Conservation (phyloP, 257 asterid genomes). For the Forsythia viridissima region DNA sequence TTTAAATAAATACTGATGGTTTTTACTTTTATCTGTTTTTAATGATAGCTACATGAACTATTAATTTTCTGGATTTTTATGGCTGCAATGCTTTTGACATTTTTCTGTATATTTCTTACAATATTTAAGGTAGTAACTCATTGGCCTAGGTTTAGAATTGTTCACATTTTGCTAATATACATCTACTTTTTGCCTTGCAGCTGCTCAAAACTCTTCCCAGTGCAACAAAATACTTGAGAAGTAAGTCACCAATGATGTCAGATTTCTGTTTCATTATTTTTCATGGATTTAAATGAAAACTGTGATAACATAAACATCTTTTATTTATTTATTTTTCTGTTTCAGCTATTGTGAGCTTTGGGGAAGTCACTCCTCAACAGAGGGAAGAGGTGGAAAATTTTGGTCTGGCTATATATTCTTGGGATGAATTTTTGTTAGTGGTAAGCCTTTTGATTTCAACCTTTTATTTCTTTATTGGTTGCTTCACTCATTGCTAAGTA, state of each 20-base stretch:
- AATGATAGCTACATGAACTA: not conserved
- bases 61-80: constrained; percentile 13
- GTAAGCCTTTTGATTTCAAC: constrained; percentile 45
- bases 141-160: constrained; percentile 11
- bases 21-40: not conserved
- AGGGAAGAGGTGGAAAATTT: constrained; percentile 65
- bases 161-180: constrained; percentile 27
- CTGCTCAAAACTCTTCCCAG: constrained; percentile 76
- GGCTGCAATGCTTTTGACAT: constrained; percentile 9
- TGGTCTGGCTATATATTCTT: constrained; percentile 65
- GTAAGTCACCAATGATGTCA: constrained; percentile 47
- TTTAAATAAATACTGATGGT: not conserved
- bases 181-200: constrained; percentile 50
- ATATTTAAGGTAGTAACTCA: constrained; percentile 18
- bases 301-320: not conserved
- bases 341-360: constrained; percentile 90
- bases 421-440: constrained; percentile 77
- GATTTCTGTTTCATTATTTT: constrained; percentile 21
- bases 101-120: constrained; percentile 15
- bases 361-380: constrained; percentile 64
- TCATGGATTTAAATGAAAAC: constrained; percentile 18
- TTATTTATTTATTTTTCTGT: constrained; percentile 9
- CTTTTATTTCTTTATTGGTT: constrained; percentile 19
- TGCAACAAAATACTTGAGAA: constrained; percentile 64
- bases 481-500: constrained; percentile 7